Conservation (phyloP, 306 rosid species). For the Gillenia trifoliata region DNA sequence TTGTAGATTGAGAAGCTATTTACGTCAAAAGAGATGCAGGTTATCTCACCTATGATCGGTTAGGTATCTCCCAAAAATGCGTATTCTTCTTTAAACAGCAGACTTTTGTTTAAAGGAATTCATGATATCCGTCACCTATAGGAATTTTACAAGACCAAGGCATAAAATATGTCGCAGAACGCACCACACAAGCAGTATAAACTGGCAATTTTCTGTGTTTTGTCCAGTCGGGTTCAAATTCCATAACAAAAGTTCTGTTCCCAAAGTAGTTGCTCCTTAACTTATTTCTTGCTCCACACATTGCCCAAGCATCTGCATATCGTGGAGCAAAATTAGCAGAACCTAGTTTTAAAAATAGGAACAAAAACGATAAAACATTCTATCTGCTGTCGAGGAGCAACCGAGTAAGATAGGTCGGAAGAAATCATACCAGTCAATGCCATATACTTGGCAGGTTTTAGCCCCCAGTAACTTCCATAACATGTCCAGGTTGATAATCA, state of each 20-base stretch:
- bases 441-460: constrained; percentile 47
- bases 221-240: constrained; percentile 70
- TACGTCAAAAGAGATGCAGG: constrained; percentile 22
- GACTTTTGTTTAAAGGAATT: constrained; percentile 41
- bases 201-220: constrained; percentile 63
- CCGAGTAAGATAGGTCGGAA: not conserved
- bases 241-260: constrained; percentile 69
- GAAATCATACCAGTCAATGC: constrained; percentile 45
- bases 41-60: constrained; percentile 23
- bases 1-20: constrained; percentile 25
- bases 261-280: constrained; percentile 27
- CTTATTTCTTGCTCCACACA: constrained; percentile 50
- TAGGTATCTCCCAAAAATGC: constrained; percentile 20
- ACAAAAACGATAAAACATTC: not conserved
- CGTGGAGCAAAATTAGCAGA: constrained; percentile 1
- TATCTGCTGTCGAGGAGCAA: not conserved
- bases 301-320: constrained; percentile 44
- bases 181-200: constrained; percentile 68
- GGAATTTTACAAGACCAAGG: constrained; percentile 94
- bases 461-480: constrained; percentile 75
- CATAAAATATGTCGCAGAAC: constrained; percentile 68
- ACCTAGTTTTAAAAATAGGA: not conserved
- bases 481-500: constrained; percentile 31
- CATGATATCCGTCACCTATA: constrained; percentile 73
- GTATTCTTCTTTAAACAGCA: constrained; percentile 13